A percentile compares a stretch with the other conserved stretches of the same genome.
Conservation (phyloP, 768 basidiomycete genomes). For the Leccinum olivaceopallidum region DNA sequence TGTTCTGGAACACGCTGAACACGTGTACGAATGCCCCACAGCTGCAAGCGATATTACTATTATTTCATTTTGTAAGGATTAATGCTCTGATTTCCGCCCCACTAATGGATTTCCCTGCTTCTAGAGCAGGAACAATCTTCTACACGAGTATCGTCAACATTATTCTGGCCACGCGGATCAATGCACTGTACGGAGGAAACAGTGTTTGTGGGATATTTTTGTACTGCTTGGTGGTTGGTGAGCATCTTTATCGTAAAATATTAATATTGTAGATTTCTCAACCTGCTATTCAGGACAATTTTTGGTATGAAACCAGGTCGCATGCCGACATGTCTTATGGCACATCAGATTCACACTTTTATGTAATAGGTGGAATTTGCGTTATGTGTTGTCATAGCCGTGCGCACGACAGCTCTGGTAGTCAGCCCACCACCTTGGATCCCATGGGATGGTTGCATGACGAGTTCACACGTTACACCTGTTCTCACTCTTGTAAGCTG, state of each 20-base stretch:
- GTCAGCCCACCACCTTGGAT: conserved; percentile 20
- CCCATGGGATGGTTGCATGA: conserved; percentile 18
- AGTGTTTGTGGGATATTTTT: conserved; percentile 6
- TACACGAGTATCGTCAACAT: conserved; percentile 23
- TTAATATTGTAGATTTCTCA: background rate
- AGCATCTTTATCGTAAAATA: background rate
- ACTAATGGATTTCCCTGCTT: background rate
- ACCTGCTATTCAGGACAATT: conserved; percentile 14
- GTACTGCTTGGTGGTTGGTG: conserved; percentile 19
- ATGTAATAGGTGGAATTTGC: conserved; percentile 19
- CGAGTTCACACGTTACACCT: conserved; percentile 11
- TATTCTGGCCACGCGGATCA: conserved; percentile 20
- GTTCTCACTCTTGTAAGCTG: conserved; percentile 23
- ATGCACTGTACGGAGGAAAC: conserved; percentile 15
- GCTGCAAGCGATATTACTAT: conserved; percentile 26
- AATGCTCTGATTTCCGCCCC: too few relatives aligned
- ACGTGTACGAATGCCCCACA: background rate
- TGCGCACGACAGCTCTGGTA: conserved; percentile 13
- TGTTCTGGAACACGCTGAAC: background rate
- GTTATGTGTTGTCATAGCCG: conserved; percentile 14
- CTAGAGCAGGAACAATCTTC: conserved; percentile 22
- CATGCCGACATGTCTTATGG: background rate
- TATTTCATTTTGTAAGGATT: conserved; percentile 22
- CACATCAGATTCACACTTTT: background rate
- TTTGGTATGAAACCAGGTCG: conserved; percentile 10